A percentile compares a stretch with the other conserved stretches of the same genome.
phyloP scores from a whole-genome alignment of 148 eudicot species.

The Amaranthus hypochondriacus region DNA sequence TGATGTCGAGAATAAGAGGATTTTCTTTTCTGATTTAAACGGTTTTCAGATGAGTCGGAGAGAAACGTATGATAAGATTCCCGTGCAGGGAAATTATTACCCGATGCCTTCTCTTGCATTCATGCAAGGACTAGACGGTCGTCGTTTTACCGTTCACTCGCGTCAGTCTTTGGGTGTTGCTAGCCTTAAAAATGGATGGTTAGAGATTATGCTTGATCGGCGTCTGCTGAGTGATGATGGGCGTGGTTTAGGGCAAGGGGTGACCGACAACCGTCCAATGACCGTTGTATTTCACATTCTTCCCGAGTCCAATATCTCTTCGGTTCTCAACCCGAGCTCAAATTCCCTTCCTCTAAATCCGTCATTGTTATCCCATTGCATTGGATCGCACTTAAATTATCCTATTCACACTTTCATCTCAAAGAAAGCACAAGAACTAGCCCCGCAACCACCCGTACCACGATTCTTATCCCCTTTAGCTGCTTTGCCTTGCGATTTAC shows the following conservation, averaged over 20 bases:
- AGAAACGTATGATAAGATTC: constrained; percentile 92
- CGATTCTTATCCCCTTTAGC: constrained; percentile 68
- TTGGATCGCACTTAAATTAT: constrained; percentile 76
- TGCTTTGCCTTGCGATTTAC: constrained; percentile 87
- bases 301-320: constrained; percentile 69
- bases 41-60: constrained; percentile 98
- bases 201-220: constrained; percentile 95
- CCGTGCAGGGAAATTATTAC: constrained; percentile 91
- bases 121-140: constrained; percentile 77
- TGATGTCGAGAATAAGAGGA: constrained; percentile 56
- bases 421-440: constrained; percentile 57
- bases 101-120: constrained; percentile 97
- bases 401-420: constrained; percentile 69
- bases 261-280: constrained; percentile 85
- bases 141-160: constrained; percentile 78
- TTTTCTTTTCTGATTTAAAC: constrained; percentile 84
- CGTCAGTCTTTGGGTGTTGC: constrained; percentile 91
- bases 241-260: constrained; percentile 98
- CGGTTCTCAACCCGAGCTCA: constrained; percentile 38
- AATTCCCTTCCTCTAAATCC: constrained; percentile 61
- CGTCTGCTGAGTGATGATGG: constrained; percentile 77
- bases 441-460: constrained; percentile 66
- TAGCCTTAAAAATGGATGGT: constrained; percentile 75
- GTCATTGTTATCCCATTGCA: constrained; percentile 73
- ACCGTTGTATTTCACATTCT: constrained; percentile 71